A percentile compares a stretch with the other conserved stretches of the same genome.
Conservation (phyloP, 2,329 filamentous ascomycete genomes). For the Pseudogymnoascus sp. region DNA sequence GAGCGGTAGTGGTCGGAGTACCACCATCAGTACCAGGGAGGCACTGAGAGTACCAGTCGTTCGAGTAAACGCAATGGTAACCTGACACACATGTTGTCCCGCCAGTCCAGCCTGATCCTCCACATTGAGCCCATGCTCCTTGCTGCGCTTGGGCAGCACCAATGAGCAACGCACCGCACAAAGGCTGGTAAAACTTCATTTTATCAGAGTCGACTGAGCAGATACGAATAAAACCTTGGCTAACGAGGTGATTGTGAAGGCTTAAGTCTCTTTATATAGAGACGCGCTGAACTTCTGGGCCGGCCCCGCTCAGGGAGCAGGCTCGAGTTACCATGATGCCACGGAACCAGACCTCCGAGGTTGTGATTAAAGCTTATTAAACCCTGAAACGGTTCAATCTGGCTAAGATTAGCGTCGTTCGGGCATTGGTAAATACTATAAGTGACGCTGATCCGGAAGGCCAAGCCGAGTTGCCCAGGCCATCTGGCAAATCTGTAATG, state of each 20-base stretch:
- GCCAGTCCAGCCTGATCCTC: constrained; percentile 17
- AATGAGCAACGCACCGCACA: neutral
- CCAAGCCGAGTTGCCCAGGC: neutral
- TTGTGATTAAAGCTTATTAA: constrained; percentile 1
- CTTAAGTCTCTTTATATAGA: neutral
- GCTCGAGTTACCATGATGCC: neutral
- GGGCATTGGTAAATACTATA: neutral
- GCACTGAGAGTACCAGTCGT: constrained; percentile 19
- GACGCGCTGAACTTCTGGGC: neutral
- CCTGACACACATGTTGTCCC: constrained; percentile 15
- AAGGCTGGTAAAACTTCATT: neutral
- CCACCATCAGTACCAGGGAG: neutral
- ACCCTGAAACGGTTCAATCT: neutral
- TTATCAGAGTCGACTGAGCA: neutral
- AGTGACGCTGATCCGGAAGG: neutral
- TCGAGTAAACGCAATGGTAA: constrained; percentile 14
- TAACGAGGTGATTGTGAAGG: neutral
- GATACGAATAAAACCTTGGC: neutral
- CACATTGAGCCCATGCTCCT: constrained; percentile 16
- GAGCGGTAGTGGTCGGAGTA: neutral
- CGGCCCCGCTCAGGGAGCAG: neutral
- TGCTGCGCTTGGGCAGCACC: neutral
- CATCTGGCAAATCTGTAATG: neutral
- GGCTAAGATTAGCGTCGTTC: neutral
- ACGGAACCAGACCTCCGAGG: neutral